Evolutionary conservation across 148 eudicot species (phyloP).

Genomic region (Rhododendron griersonianum): DNA sequence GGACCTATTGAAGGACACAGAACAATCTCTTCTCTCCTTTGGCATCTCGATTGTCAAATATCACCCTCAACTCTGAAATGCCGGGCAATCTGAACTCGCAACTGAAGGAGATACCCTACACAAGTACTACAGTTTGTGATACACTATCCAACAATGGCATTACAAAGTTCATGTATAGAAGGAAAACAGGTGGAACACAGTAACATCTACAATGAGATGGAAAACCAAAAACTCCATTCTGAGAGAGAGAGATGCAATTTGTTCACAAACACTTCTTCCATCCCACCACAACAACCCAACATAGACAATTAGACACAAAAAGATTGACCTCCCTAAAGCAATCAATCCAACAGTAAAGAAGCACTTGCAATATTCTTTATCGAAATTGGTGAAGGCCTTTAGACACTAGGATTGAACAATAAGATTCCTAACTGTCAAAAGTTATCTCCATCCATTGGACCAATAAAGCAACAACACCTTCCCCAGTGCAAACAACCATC

Average conservation of each 20-base stretch:
- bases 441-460: not conserved
- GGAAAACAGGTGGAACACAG: not conserved
- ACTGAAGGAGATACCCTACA: not conserved
- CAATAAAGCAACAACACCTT: not conserved
- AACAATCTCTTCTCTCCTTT: constrained; percentile 62
- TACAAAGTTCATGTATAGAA: not conserved
- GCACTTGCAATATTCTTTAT: not conserved
- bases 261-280: not conserved
- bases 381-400: not conserved
- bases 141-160: not conserved
- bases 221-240: not conserved
- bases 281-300: not conserved
- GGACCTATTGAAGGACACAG: constrained; percentile 51
- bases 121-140: not conserved
- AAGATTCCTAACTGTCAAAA: not conserved
- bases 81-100: not conserved
- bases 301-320: not conserved
- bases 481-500: not conserved
- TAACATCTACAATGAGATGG: no score
- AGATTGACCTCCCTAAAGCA: not conserved
- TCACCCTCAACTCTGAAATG: not conserved
- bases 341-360: not conserved
- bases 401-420: not conserved
- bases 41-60: constrained; percentile 49
- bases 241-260: not conserved